These are phyloP conservation scores for Rhizophora apiculata DNA, from an alignment of 345 rosid species.

Conservation along the genomic window DNA sequence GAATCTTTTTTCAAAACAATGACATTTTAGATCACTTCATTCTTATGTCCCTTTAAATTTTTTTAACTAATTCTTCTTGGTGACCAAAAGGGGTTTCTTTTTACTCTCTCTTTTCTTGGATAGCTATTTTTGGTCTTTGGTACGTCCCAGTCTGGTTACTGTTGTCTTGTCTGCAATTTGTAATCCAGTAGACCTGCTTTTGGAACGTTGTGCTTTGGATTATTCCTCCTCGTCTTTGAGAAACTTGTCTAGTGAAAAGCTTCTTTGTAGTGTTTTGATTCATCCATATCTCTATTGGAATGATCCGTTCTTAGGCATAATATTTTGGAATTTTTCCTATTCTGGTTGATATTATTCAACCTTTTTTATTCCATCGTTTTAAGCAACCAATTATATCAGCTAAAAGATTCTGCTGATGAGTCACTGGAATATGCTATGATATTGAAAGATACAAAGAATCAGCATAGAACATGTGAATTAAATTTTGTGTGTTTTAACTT, in stretches of 20 bases:
- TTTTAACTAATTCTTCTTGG: slow-evolving; percentile 10
- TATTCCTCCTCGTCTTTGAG: slow-evolving; percentile 58
- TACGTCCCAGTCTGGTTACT: slow-evolving; percentile 20
- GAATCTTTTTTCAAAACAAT: not conserved
- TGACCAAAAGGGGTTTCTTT: slow-evolving; percentile 16
- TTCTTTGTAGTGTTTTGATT: slow-evolving; percentile 39
- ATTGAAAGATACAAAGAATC: not conserved
- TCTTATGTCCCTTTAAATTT: too few relatives aligned
- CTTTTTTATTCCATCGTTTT: slow-evolving; percentile 21
- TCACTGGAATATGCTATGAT: not conserved
- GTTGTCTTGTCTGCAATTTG: slow-evolving; percentile 20
- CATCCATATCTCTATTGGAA: slow-evolving; percentile 30
- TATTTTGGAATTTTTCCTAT: slow-evolving; percentile 29
- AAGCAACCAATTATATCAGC: slow-evolving; percentile 8
- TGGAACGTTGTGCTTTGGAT: slow-evolving; percentile 68
- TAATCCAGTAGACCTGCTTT: slow-evolving; percentile 31
- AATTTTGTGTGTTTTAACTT: not conserved
- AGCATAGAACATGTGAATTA: not conserved
- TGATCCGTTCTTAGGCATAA: slow-evolving; percentile 20
- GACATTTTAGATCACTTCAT: too few relatives aligned
- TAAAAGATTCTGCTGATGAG: slow-evolving; percentile 18
- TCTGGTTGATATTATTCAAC: slow-evolving; percentile 22
- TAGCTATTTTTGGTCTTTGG: slow-evolving; percentile 2
- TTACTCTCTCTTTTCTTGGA: slow-evolving; percentile 3
- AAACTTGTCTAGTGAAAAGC: slow-evolving; percentile 42